Evolutionary conservation across 1,139 yeast species (phyloP).

Genomic region (Diutina siamensis): DNA sequence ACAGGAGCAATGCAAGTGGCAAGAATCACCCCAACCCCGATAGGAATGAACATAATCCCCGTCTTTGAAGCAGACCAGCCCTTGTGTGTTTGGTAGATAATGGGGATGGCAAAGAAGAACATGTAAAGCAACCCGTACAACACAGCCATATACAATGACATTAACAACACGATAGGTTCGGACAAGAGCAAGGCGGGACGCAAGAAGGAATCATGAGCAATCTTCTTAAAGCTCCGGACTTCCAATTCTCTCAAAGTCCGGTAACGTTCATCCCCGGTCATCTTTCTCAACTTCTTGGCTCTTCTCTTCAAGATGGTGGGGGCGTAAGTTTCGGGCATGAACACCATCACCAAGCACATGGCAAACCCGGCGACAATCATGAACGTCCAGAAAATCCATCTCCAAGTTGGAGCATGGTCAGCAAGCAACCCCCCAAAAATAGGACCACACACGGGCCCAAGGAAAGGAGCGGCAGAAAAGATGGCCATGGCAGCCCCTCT

Average conservation of each 20-base stretch:
- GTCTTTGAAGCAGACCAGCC: slow-evolving; percentile 48
- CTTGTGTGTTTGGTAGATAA: slow-evolving; percentile 54
- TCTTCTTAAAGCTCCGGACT: slow-evolving; percentile 25
- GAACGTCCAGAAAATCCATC: slow-evolving; percentile 65
- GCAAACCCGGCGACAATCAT: slow-evolving; percentile 46
- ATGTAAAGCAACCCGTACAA: slow-evolving; percentile 41
- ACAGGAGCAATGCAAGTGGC: slow-evolving; percentile 43
- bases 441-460: slow-evolving; percentile 15
- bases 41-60: slow-evolving; percentile 63
- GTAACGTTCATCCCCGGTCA: slow-evolving; percentile 44
- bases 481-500: slow-evolving; percentile 10
- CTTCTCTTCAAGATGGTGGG: slow-evolving; percentile 18
- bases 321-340: slow-evolving; percentile 52
- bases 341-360: slow-evolving; percentile 23
- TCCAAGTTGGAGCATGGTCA: slow-evolving; percentile 55
- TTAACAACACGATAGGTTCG: slow-evolving; percentile 45
- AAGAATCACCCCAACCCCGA: slow-evolving; percentile 52
- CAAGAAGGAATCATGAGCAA: slow-evolving; percentile 37
- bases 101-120: slow-evolving; percentile 61
- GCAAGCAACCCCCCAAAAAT: slow-evolving; percentile 63
- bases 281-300: slow-evolving; percentile 24
- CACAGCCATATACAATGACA: slow-evolving; percentile 50
- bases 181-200: slow-evolving; percentile 38
- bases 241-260: slow-evolving; percentile 37
- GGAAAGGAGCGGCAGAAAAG: slow-evolving; percentile 11